phyloP scores from a whole-genome alignment of 495 filamentous ascomycete genomes.

The Tuber indicum region DNA sequence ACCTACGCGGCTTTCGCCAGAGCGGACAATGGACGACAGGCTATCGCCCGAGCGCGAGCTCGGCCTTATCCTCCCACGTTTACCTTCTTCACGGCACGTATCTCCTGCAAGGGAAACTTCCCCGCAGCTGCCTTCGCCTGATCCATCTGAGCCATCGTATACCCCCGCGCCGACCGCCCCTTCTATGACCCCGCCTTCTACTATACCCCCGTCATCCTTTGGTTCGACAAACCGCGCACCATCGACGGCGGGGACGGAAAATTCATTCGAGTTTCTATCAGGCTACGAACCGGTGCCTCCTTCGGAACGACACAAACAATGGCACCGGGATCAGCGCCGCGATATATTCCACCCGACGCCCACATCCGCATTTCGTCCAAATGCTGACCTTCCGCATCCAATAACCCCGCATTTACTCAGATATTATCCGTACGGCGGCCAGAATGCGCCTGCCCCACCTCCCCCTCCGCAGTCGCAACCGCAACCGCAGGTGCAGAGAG shows the following conservation, averaged over 20 bases:
- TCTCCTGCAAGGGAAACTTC: constrained; percentile 26
- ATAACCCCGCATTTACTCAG: constrained; percentile 32
- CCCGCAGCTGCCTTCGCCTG: constrained; percentile 15
- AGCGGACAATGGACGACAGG: constrained; percentile 32
- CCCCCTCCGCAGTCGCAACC: constrained; percentile 9
- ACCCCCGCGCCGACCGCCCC: constrained; percentile 27
- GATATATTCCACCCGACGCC: constrained; percentile 11
- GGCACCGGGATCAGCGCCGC: constrained; percentile 32
- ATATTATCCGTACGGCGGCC: constrained; percentile 27
- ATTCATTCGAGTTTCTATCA: constrained; percentile 35
- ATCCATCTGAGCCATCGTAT: constrained; percentile 27
- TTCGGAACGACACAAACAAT: constrained; percentile 29
- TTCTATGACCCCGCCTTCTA: constrained; percentile 25
- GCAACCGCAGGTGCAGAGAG: constrained; percentile 8
- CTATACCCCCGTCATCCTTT: constrained; percentile 30
- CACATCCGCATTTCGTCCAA: constrained; percentile 23
- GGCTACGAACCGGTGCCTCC: constrained; percentile 34
- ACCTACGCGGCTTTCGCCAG: constrained; percentile 26
- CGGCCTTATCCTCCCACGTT: constrained; percentile 15
- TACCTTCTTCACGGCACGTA: constrained; percentile 30
- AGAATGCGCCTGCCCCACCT: constrained; percentile 19
- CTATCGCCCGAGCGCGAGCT: constrained; percentile 31
- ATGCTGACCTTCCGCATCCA: constrained; percentile 33
- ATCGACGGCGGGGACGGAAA: constrained; percentile 32
- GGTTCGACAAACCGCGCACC: constrained; percentile 27